Evolutionary conservation across 768 basidiomycete genomes (phyloP).

Genomic region (Lactarius sanguifluus): DNA sequence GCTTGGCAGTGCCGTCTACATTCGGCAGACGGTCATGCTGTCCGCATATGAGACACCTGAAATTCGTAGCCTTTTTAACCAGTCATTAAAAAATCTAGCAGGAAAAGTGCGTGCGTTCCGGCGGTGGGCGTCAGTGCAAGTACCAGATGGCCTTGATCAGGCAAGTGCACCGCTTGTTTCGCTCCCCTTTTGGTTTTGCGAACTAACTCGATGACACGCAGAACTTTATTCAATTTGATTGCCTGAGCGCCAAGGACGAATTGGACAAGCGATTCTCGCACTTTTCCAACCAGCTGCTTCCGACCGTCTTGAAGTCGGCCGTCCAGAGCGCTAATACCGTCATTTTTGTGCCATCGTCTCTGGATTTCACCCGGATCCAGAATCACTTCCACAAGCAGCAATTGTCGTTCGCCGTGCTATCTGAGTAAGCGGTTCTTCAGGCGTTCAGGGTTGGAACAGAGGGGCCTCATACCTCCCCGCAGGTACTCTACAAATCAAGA

Average conservation of each 20-base stretch:
- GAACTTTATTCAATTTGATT: conserved; percentile 77
- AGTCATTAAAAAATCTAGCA: conserved; percentile 73
- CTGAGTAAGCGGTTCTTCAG: conserved; percentile 60
- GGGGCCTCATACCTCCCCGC: not conserved
- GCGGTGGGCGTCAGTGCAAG: conserved; percentile 68
- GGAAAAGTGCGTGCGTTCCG: conserved; percentile 77
- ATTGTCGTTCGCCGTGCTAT: conserved; percentile 78
- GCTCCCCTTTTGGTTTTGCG: not conserved
- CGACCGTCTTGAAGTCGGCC: conserved; percentile 83
- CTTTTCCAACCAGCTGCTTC: conserved; percentile 89
- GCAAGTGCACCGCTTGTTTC: conserved; percentile 40
- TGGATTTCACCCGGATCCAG: conserved; percentile 91
- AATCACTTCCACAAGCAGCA: conserved; percentile 79
- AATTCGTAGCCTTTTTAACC: conserved; percentile 74
- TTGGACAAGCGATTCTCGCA: conserved; percentile 82
- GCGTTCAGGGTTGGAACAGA: not conserved
- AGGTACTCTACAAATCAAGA: conserved; percentile 94
- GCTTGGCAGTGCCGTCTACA: conserved; percentile 65
- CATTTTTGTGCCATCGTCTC: conserved; percentile 91
- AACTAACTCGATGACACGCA: conserved; percentile 35
- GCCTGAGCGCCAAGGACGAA: conserved; percentile 68
- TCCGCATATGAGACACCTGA: conserved; percentile 91
- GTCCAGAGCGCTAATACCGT: conserved; percentile 88
- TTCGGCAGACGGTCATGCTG: conserved; percentile 88
- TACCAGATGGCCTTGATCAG: conserved; percentile 84